These are phyloP conservation scores for Saccharomyces hybrid DNA, from an alignment of 1,139 yeast genomes.

Conservation along the genomic window DNA sequence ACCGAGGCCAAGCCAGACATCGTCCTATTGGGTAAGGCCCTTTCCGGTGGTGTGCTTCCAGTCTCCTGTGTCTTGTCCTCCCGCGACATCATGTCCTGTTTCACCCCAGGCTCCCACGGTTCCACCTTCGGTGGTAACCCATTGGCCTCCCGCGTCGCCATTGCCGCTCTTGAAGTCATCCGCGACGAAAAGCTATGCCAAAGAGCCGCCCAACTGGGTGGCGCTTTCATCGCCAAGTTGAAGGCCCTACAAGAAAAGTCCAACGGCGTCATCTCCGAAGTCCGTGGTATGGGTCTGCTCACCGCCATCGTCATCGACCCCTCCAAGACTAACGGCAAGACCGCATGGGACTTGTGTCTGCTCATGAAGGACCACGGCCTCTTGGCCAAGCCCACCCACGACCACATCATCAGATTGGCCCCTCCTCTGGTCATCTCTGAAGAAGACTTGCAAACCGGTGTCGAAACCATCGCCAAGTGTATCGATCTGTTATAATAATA, in stretches of 20 bases:
- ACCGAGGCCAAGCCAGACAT: constrained; percentile 74
- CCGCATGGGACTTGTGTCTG: constrained; percentile 94
- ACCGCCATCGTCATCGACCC: constrained; percentile 90
- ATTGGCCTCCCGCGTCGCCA: constrained; percentile 85
- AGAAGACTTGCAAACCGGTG: constrained; percentile 77
- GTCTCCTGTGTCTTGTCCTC: constrained; percentile 88
- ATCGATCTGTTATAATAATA: neutral
- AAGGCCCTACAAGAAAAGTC: constrained; percentile 51
- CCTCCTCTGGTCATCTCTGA: constrained; percentile 91
- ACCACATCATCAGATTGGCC: constrained; percentile 88
- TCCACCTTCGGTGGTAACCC: constrained; percentile 98
- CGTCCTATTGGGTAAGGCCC: constrained; percentile 84
- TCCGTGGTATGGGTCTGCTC: constrained; percentile 86
- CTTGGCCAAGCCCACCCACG: constrained; percentile 95
- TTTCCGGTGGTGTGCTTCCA: constrained; percentile 91
- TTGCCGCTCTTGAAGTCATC: constrained; percentile 88
- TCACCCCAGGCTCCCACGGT: constrained; percentile 95
- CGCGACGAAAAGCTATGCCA: constrained; percentile 80
- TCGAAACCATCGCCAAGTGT: constrained; percentile 58
- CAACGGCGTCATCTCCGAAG: constrained; percentile 74
- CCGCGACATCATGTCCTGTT: constrained; percentile 77
- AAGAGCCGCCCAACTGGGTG: constrained; percentile 68
- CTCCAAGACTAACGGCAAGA: constrained; percentile 72
- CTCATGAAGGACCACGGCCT: constrained; percentile 84
- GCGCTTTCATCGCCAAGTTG: constrained; percentile 59